Conservation (phyloP, 306 rosid genomes). For the Oemleria cerasiformis region DNA sequence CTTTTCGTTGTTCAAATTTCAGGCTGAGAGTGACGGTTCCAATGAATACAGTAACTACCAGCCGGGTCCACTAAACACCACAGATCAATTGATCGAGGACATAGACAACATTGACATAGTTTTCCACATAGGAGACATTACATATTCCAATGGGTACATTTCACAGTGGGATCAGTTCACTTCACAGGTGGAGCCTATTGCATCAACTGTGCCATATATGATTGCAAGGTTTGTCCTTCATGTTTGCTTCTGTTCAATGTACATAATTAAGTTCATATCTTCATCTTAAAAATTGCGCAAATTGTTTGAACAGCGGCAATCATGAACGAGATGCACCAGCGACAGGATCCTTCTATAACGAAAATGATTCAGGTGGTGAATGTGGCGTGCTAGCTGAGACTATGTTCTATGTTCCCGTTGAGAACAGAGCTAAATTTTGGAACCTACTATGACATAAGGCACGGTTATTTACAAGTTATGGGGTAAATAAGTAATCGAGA, state of each 20-base stretch:
- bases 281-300: neutral
- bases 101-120: conserved; percentile 68
- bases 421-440: conserved; percentile 91
- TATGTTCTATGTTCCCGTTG: conserved; percentile 87
- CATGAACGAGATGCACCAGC: conserved; percentile 84
- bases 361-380: conserved; percentile 80
- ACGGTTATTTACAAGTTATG: no score
- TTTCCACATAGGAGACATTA: conserved; percentile 77
- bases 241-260: neutral
- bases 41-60: conserved; percentile 71
- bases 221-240: conserved; percentile 62
- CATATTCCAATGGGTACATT: conserved; percentile 80
- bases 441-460: no score
- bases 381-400: conserved; percentile 84
- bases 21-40: conserved; percentile 93
- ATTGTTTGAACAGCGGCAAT: conserved; percentile 61
- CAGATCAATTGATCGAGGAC: conserved; percentile 79
- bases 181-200: conserved; percentile 80
- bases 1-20: conserved; percentile 11
- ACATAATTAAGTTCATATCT: neutral
- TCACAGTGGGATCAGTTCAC: conserved; percentile 96
- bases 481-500: no score
- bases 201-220: conserved; percentile 79
- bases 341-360: conserved; percentile 70
- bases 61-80: conserved; percentile 80